phyloP scores from a whole-genome alignment of 192 early-diverging fungal species.

The Tieghemiomyces parasiticus region DNA sequence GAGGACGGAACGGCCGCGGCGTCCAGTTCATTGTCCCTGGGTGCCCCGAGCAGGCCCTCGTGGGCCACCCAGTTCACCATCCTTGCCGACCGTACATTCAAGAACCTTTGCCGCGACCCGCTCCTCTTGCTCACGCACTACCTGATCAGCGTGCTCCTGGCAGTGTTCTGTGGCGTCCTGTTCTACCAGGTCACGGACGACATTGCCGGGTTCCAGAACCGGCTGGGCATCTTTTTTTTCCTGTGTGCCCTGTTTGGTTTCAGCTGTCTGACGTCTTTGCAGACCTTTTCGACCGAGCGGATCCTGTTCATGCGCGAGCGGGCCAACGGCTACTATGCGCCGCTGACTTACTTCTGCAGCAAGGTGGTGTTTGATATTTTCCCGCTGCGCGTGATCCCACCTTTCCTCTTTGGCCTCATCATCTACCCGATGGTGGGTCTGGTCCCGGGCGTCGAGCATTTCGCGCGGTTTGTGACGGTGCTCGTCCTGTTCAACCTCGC shows the following conservation, averaged over 20 bases:
- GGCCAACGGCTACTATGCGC: conserved; percentile 57
- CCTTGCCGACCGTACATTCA: conserved; percentile 56
- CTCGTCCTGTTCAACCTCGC: conserved; percentile 71
- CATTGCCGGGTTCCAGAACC: conserved; percentile 57
- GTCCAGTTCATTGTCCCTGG: neutral
- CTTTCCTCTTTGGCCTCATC: conserved; percentile 66
- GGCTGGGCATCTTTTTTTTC: conserved; percentile 58
- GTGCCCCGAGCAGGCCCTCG: conserved; percentile 23
- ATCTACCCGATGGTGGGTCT: conserved; percentile 77
- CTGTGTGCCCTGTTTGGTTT: conserved; percentile 59
- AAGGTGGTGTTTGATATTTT: conserved; percentile 63
- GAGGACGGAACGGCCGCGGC: neutral
- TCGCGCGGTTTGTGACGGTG: conserved; percentile 56
- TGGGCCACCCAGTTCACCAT: conserved; percentile 56
- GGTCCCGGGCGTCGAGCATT: conserved; percentile 37
- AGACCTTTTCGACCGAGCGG: conserved; percentile 48
- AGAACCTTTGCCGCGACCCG: conserved; percentile 70
- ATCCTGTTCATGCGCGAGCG: conserved; percentile 57
- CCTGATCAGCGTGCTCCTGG: conserved; percentile 46
- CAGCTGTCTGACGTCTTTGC: conserved; percentile 42
- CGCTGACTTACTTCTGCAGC: conserved; percentile 45
- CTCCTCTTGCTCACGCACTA: conserved; percentile 63
- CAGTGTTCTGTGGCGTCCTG: conserved; percentile 42
- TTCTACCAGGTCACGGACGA: conserved; percentile 48
- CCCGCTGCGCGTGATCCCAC: conserved; percentile 64